Evolutionary conservation across 1,139 yeast species (phyloP).

Genomic region (Lipomyces yarrowii): DNA sequence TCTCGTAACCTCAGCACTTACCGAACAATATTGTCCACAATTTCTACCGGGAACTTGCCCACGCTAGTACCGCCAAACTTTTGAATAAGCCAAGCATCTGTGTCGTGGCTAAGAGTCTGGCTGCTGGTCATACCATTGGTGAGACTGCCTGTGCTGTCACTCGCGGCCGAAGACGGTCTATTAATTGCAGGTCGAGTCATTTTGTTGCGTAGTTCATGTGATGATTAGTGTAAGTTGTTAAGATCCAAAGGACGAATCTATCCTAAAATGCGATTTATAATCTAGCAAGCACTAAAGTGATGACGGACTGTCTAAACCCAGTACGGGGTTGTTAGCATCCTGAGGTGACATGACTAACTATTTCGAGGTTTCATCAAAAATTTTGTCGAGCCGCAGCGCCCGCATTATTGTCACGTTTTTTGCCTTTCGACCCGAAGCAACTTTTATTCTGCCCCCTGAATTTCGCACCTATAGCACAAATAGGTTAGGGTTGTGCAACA

Average conservation of each 20-base stretch:
- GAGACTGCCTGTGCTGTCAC: constrained; percentile 11
- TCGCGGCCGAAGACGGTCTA: constrained; percentile 14
- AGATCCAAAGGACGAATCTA: background rate
- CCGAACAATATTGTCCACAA: constrained; percentile 68
- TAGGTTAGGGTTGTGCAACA: no score
- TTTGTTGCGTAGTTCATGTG: background rate
- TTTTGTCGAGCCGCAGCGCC: background rate
- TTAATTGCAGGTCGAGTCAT: constrained; percentile 3
- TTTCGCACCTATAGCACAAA: no score
- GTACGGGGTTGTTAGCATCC: background rate
- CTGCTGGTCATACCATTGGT: constrained; percentile 20
- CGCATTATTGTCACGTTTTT: no score
- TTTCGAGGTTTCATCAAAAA: background rate
- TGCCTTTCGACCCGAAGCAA: no score
- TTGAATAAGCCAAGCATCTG: constrained; percentile 77
- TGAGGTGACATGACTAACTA: background rate
- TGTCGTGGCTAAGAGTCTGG: constrained; percentile 9
- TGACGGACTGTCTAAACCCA: background rate
- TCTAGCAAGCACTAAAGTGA: background rate
- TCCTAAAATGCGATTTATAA: background rate
- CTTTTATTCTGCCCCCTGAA: no score
- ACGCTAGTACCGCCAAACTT: constrained; percentile 98
- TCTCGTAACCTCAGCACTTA: constrained; percentile 10
- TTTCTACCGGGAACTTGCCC: constrained; percentile 86
- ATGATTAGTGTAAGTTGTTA: background rate